Conservation (phyloP, 495 filamentous ascomycete genomes). For the Penicillium lagena region DNA sequence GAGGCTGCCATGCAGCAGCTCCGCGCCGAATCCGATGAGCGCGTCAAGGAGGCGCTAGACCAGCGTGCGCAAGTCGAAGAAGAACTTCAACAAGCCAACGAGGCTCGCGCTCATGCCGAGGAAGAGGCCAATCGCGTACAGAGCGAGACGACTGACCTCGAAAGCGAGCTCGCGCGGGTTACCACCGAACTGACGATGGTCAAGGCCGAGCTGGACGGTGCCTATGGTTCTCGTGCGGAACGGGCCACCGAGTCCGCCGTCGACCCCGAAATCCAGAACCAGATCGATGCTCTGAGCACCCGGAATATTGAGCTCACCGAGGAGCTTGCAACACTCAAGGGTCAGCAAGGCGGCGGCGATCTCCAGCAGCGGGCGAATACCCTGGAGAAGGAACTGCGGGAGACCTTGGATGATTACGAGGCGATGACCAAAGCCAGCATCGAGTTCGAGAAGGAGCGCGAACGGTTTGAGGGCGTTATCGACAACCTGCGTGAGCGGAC, state of each 20-base stretch:
- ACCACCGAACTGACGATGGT: conserved; percentile 89
- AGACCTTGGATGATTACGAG: conserved; percentile 80
- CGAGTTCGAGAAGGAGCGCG: conserved; percentile 79
- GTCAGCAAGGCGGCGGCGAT: conserved; percentile 36
- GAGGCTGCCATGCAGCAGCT: conserved; percentile 33
- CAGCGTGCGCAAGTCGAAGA: background rate
- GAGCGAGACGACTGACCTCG: conserved; percentile 65
- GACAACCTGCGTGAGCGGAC: conserved; percentile 64
- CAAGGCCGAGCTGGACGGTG: conserved; percentile 90
- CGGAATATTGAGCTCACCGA: conserved; percentile 53
- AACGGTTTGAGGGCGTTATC: conserved; percentile 66
- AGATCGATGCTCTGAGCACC: conserved; percentile 57
- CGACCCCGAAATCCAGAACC: conserved; percentile 56
- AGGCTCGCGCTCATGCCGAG: conserved; percentile 28
- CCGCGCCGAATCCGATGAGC: conserved; percentile 27
- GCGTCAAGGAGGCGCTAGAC: conserved; percentile 19
- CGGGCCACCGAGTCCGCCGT: conserved; percentile 70
- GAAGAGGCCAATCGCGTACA: conserved; percentile 46
- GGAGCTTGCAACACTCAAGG: conserved; percentile 50
- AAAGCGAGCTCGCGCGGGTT: conserved; percentile 75
- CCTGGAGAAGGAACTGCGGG: conserved; percentile 73
- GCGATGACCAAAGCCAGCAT: conserved; percentile 80
- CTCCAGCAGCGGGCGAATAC: conserved; percentile 51
- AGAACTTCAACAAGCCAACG: conserved; percentile 3
- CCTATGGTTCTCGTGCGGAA: conserved; percentile 73